phyloP scores from a whole-genome alignment of 805 yeast genomes.

The Metschnikowia reukaufii region DNA sequence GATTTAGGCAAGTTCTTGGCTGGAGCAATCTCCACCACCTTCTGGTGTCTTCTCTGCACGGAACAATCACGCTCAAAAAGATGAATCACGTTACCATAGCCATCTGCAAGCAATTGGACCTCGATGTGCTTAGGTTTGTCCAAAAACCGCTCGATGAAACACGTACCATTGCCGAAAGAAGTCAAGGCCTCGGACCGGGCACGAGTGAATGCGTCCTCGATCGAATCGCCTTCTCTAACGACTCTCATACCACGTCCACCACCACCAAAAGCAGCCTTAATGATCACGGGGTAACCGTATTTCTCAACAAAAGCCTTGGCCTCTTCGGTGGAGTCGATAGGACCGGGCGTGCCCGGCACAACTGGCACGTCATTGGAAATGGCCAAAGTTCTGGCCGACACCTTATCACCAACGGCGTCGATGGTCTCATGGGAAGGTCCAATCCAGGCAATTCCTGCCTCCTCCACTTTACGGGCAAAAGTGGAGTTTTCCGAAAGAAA shows the following conservation, averaged over 20 bases:
- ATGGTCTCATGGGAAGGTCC: constrained; percentile 89
- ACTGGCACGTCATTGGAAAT: constrained; percentile 79
- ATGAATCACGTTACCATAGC: constrained; percentile 92
- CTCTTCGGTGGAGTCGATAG: constrained; percentile 76
- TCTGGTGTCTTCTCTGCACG: constrained; percentile 99
- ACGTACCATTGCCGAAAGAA: constrained; percentile 98
- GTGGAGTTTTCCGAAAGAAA: constrained; percentile 89
- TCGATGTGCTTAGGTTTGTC: constrained; percentile 97
- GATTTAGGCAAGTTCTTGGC: constrained; percentile 82
- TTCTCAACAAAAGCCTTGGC: constrained; percentile 76
- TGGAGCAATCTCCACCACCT: constrained; percentile 98
- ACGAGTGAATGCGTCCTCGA: constrained; percentile 87
- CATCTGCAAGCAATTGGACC: constrained; percentile 92
- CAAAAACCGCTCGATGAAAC: constrained; percentile 93
- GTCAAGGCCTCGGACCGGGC: constrained; percentile 93
- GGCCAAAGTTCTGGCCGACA: constrained; percentile 88
- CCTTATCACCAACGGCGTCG: constrained; percentile 96
- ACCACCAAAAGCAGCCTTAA: constrained; percentile 99
- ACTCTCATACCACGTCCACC: constrained; percentile 99
- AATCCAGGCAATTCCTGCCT: constrained; percentile 90
- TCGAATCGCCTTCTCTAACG: constrained; percentile 92
- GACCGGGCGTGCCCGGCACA: constrained; percentile 98
- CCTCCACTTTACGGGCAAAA: constrained; percentile 88
- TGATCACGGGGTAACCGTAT: constrained; percentile 94
- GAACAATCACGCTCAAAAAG: constrained; percentile 97